Evolutionary conservation across 1,284 basidiomycete species (phyloP).

Genomic region (Sporisorium sorghi): DNA sequence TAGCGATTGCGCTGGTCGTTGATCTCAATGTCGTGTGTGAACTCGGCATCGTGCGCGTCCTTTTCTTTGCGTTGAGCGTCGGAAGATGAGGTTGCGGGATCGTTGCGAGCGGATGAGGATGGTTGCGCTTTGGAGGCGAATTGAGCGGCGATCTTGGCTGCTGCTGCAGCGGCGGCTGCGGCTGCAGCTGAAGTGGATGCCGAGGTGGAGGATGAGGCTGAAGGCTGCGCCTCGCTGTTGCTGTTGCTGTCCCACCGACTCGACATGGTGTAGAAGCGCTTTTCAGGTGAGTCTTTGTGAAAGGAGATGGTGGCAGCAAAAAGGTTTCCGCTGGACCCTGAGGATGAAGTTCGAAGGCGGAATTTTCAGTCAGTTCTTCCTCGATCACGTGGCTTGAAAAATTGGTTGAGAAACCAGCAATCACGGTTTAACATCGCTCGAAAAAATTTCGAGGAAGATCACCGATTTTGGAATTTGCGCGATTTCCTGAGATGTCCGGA

Average conservation of each 20-base stretch:
- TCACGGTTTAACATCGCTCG: conserved; percentile 15
- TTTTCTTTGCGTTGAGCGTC: conserved; percentile 73
- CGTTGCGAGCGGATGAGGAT: conserved; percentile 70
- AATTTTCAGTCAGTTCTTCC: not conserved
- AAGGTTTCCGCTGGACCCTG: conserved; percentile 12
- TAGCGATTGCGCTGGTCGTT: conserved; percentile 97
- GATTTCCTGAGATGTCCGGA: conserved; percentile 15
- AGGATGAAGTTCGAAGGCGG: too few relatives aligned
- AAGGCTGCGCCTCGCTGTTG: conserved; percentile 26
- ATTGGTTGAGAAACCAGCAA: too few relatives aligned
- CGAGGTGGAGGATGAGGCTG: conserved; percentile 31
- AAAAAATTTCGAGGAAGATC: conserved; percentile 3
- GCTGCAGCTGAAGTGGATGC: conserved; percentile 17
- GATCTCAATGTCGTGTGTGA: conserved; percentile 92
- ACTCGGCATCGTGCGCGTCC: conserved; percentile 82
- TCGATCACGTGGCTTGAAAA: conserved; percentile 20
- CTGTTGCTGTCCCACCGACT: conserved; percentile 37
- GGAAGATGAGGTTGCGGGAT: conserved; percentile 50
- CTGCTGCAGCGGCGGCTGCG: conserved; percentile 57
- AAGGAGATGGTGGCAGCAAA: not conserved
- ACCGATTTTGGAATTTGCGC: conserved; percentile 12
- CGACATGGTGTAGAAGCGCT: conserved; percentile 69
- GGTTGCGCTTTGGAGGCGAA: conserved; percentile 37
- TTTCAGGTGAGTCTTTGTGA: too few relatives aligned
- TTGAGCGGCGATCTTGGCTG: conserved; percentile 63